These are phyloP conservation scores for Cryptosporidium baileyi DNA, from an alignment of 169 alveolate genomes.

Conservation along the genomic window DNA sequence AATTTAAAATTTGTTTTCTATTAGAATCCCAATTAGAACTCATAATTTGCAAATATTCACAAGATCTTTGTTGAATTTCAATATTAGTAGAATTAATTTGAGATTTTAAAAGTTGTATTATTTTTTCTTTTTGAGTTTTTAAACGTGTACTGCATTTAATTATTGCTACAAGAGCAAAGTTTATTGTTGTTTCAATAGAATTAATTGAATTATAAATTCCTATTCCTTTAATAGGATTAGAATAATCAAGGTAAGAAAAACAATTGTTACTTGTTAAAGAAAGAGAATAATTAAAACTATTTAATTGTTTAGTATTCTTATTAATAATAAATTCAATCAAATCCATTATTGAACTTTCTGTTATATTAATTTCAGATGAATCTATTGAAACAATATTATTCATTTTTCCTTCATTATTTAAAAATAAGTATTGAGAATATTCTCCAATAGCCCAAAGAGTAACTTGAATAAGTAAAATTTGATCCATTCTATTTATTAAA, in stretches of 20 bases:
- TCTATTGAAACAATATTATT: neutral
- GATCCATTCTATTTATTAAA: slow-evolving; percentile 83
- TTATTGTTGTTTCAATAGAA: slow-evolving; percentile 20
- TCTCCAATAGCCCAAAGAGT: slow-evolving; percentile 92
- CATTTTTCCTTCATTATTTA: neutral
- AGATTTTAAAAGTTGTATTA: neutral
- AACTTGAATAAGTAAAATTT: slow-evolving; percentile 87
- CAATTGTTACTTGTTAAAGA: neutral
- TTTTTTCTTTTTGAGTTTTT: neutral
- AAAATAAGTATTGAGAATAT: slow-evolving; percentile 70
- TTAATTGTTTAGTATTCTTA: slow-evolving; percentile 5
- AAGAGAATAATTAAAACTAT: neutral
- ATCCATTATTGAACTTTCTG: slow-evolving; percentile 3
- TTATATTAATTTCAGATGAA: slow-evolving; percentile 9
- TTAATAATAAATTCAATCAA: slow-evolving; percentile 5
- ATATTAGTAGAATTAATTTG: slow-evolving; percentile 3
- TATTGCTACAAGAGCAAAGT: slow-evolving; percentile 35
- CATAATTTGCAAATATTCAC: slow-evolving; percentile 32
- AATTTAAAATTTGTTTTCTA: slow-evolving; percentile 25
- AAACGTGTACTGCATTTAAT: slow-evolving; percentile 19
- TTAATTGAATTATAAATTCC: slow-evolving; percentile 5
- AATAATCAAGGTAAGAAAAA: slow-evolving; percentile 17
- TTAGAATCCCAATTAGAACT: slow-evolving; percentile 52
- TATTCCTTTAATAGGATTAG: slow-evolving; percentile 20
- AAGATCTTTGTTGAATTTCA: slow-evolving; percentile 51